phyloP scores from a whole-genome alignment of 768 basidiomycete genomes.

The Boletellus ananas region DNA sequence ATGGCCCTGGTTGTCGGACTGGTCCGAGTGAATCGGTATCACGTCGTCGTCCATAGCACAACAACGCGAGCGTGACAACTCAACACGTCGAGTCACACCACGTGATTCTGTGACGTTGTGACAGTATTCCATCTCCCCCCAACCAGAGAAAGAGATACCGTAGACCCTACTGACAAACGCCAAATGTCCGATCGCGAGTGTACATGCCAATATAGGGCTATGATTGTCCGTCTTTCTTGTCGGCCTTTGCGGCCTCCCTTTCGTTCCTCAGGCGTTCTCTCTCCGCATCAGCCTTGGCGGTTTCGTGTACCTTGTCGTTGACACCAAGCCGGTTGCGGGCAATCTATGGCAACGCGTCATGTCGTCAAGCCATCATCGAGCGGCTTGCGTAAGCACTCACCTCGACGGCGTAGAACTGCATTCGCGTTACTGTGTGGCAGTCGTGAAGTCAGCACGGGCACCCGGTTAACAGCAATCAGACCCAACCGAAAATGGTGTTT shows the following conservation, averaged over 20 bases:
- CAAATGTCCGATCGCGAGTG: neutral
- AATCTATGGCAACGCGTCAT: conserved; percentile 49
- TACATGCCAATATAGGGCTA: conserved; percentile 12
- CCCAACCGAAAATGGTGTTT: conserved; percentile 90
- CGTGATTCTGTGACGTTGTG: conserved; percentile 12
- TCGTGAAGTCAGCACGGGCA: conserved; percentile 9
- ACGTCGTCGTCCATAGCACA: conserved; percentile 32
- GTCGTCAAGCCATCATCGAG: neutral
- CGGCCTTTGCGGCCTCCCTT: conserved; percentile 42
- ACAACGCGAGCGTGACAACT: conserved; percentile 12
- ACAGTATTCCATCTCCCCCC: conserved; percentile 9
- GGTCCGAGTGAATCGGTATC: conserved; percentile 31
- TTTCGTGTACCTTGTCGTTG: conserved; percentile 81
- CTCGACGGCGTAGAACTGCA: conserved; percentile 91
- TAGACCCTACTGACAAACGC: neutral
- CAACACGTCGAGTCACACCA: conserved; percentile 29
- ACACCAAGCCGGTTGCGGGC: conserved; percentile 87
- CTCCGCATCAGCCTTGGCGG: conserved; percentile 65
- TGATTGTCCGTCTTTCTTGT: conserved; percentile 33
- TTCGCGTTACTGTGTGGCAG: conserved; percentile 14
- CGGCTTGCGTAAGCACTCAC: conserved; percentile 36
- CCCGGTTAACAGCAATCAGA: neutral
- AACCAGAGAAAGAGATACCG: neutral
- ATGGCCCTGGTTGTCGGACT: conserved; percentile 28
- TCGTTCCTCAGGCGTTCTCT: conserved; percentile 56